Evolutionary conservation across 2,329 filamentous ascomycete species (phyloP), one percentile per base, ranked within the genome.

Genomic region (Alternaria panax): DNA sequence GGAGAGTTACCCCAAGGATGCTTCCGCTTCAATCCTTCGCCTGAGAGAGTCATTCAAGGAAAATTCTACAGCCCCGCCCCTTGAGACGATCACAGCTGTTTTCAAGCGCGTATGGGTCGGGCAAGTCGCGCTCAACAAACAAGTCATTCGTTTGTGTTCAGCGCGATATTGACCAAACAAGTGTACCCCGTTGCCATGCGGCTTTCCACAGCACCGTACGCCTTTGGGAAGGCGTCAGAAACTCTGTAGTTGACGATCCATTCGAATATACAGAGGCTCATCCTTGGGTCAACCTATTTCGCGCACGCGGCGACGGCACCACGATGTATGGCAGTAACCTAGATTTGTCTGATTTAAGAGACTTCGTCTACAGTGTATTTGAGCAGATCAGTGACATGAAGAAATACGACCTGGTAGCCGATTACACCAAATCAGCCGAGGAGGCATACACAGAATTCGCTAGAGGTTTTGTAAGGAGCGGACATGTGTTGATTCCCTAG

Each of bases 101-200:
- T 52, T 32, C 28, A 52, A 52, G 38, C 50, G 50, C 12, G 36
- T 52, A 11, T 41, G 36, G 38, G 25, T n/a, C 2, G 25, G 50
- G 8, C 43, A 32, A 22, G 43, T 11, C 7, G 27, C 43, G 2
- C 2, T 52, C 3, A 22, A 42, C 11, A 11, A 43, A 24, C 7
- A 4, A 11, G 38, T 42, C 18, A 22, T 41, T 52, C 12, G 12
- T 43, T 1, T 42, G 50, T 30, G 38, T 25, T 11, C 36, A 12
- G 2, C 36, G 2, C 4, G 50, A 30, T 12, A 32, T 30, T 30
- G 2, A 6, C 1, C 34, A 25, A n/a, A 7, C 11, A 2, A n/a
- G n/a, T n/a, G n/a, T n/a, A n/a, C n/a, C n/a, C n/a, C n/a, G n/a
- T n/a, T n/a, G n/a, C n/a, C n/a, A n/a, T n/a, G n/a, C n/a, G n/a